Evolutionary conservation across 371 early-diverging fungal genomes (phyloP).

Genomic region (Dipsacomyces acuminosporus): DNA sequence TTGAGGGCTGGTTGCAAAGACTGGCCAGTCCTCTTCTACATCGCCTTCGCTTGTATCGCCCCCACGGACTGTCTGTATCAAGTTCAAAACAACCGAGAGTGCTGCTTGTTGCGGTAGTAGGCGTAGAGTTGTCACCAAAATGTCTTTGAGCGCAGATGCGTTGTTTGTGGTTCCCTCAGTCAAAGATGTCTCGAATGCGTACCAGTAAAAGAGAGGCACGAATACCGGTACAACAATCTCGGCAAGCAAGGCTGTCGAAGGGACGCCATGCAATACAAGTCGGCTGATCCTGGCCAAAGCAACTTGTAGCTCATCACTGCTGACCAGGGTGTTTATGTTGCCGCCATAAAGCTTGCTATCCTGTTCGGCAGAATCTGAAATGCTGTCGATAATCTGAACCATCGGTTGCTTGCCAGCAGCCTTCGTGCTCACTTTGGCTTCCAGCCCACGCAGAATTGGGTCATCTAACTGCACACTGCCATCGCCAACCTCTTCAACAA

Average conservation of each 20-base stretch:
- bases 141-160: constrained; percentile 2
- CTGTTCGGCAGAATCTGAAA: too few relatives aligned
- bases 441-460: constrained; percentile 4
- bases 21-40: constrained; percentile 13
- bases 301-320: not conserved
- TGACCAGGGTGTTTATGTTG: too few relatives aligned
- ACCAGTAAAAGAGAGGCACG: constrained; percentile 31
- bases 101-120: constrained; percentile 21
- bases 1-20: not conserved
- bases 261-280: constrained; percentile 22
- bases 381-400: constrained; percentile 13
- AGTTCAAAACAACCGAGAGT: constrained; percentile 9
- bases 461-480: not conserved
- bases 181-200: constrained; percentile 3
- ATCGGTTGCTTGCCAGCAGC: constrained; percentile 3
- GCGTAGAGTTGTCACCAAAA: constrained; percentile 9
- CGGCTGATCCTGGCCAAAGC: not conserved
- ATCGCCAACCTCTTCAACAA: too few relatives aligned
- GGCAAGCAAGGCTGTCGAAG: constrained; percentile 14
- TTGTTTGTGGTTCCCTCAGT: not conserved
- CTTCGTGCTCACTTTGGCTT: not conserved
- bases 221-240: constrained; percentile 28
- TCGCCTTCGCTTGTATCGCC: constrained; percentile 15
- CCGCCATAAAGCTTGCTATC: not conserved
- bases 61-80: constrained; percentile 18